Evolutionary conservation across 352 stramenopile species (phyloP).

Genomic region (Pythium biforme): DNA sequence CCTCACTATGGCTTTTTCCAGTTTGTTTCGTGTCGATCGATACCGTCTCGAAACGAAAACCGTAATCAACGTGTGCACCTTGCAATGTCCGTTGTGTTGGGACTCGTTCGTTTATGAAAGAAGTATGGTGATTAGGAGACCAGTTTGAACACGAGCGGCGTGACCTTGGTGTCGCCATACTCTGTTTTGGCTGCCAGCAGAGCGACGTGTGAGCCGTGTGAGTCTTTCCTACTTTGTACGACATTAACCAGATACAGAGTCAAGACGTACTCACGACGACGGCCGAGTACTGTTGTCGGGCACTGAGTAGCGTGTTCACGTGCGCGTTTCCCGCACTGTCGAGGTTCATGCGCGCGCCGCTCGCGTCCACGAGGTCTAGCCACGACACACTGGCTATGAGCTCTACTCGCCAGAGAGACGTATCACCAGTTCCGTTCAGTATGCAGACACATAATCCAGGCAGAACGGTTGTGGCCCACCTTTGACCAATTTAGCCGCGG

Average conservation of each 20-base stretch:
- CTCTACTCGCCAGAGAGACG: constrained; percentile 30
- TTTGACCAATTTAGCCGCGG: constrained; percentile 50
- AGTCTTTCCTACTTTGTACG: too few species aligned
- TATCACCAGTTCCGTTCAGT: too few species aligned
- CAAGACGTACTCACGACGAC: constrained; percentile 62
- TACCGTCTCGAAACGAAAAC: constrained; percentile 8
- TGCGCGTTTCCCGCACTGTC: constrained; percentile 38
- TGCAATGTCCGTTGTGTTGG: neutral
- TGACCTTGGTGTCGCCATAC: constrained; percentile 31
- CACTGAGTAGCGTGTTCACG: constrained; percentile 43
- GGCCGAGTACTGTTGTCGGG: constrained; percentile 45
- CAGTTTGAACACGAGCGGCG: constrained; percentile 43
- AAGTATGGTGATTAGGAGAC: neutral
- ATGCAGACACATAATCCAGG: neutral
- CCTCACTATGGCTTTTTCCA: neutral
- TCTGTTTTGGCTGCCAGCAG: constrained; percentile 29
- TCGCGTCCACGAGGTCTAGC: constrained; percentile 56
- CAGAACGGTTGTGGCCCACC: constrained; percentile 29
- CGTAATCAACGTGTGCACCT: constrained; percentile 11
- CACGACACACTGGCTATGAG: constrained; percentile 35
- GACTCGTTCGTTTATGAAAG: neutral
- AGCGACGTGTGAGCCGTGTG: neutral
- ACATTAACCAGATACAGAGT: too few species aligned
- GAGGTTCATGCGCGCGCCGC: constrained; percentile 43
- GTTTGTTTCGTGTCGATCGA: neutral